Evolutionary conservation across 306 rosid species (phyloP).

Genomic region (Fagus sylvatica): DNA sequence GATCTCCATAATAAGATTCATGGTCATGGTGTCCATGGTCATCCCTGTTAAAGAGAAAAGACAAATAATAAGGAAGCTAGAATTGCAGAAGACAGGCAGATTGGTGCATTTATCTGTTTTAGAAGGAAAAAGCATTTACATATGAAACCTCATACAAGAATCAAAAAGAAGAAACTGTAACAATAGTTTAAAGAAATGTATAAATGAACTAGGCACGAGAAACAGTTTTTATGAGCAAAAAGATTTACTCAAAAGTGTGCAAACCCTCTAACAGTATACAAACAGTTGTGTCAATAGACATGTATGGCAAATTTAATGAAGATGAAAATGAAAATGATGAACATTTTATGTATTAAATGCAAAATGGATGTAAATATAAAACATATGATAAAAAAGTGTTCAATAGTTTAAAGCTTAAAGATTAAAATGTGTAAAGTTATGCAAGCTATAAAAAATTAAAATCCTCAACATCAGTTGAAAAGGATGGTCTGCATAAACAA

Average conservation of each 20-base stretch:
- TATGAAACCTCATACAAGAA: too few relatives aligned
- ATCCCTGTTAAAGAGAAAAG: constrained; percentile 53
- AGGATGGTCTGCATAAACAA: not conserved
- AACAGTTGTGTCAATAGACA: not conserved
- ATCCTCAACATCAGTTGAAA: constrained; percentile 15
- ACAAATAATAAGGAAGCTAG: constrained; percentile 16
- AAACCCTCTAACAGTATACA: not conserved
- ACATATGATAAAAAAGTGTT: not conserved
- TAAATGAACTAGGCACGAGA: too few relatives aligned
- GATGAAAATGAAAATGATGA: not conserved
- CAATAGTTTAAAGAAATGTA: too few relatives aligned
- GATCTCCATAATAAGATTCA: constrained; percentile 92
- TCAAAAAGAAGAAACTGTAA: too few relatives aligned
- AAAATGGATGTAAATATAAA: not conserved
- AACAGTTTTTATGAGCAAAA: too few relatives aligned
- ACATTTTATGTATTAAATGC: not conserved
- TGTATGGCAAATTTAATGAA: not conserved
- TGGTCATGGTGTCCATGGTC: constrained; percentile 96
- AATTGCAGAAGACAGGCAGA: constrained; percentile 20
- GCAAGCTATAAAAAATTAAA: not conserved
- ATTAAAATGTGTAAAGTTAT: not conserved
- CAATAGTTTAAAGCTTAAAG: not conserved
- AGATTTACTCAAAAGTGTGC: too few relatives aligned
- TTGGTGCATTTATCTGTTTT: not conserved
- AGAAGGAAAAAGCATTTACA: not conserved